phyloP scores from a whole-genome alignment of 129 eudicot genomes.

The Arctium lappa region DNA sequence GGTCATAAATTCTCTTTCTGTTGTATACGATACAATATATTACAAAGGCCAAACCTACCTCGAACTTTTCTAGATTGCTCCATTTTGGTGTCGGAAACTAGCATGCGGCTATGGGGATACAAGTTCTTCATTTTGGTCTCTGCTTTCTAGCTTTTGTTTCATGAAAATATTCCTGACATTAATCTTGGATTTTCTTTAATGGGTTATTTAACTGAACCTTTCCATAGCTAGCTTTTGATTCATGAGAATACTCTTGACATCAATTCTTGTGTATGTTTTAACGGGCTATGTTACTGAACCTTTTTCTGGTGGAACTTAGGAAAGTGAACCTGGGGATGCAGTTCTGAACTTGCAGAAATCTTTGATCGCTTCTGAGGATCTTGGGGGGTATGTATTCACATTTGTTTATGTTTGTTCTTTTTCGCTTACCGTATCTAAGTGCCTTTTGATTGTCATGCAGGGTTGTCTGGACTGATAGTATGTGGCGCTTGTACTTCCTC shows the following conservation, averaged over 20 bases:
- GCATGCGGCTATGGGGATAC: no score
- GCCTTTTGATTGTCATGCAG: constrained; percentile 31
- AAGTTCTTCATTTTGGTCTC: background rate
- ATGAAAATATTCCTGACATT: background rate
- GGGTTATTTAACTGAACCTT: constrained; percentile 1
- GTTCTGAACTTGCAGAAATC: constrained; percentile 17
- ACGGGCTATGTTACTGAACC: constrained; percentile 1
- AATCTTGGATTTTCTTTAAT: background rate
- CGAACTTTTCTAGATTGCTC: no score
- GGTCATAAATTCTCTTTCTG: no score
- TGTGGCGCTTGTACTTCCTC: constrained; percentile 83
- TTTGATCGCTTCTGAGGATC: constrained; percentile 26
- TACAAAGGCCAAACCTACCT: no score
- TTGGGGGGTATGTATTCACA: constrained; percentile 45
- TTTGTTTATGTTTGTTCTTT: background rate
- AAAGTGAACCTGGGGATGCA: constrained; percentile 20
- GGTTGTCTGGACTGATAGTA: constrained; percentile 81
- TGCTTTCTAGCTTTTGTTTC: background rate
- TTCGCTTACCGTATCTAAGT: background rate
- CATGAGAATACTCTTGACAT: background rate
- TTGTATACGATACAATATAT: no score
- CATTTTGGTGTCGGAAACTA: no score
- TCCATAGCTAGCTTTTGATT: background rate
- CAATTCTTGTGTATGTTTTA: background rate
- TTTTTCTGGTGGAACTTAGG: constrained; percentile 29